These are phyloP conservation scores for Cyclospora cayetanensis DNA, from an alignment of 169 alveolate species.

Conservation along the genomic window DNA sequence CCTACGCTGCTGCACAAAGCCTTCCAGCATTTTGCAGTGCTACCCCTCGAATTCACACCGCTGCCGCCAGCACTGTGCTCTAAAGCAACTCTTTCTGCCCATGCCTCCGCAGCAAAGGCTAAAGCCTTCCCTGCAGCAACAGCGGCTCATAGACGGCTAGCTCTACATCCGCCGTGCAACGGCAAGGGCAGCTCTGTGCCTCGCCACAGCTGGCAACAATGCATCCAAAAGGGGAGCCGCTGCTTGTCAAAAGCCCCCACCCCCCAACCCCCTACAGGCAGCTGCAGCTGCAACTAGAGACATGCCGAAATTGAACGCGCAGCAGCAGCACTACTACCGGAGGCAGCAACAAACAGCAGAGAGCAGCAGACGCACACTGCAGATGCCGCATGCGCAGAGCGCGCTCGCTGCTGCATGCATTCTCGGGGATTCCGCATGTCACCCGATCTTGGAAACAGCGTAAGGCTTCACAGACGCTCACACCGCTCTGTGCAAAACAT, in stretches of 20 bases:
- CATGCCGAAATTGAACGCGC: background rate
- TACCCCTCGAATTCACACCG: background rate
- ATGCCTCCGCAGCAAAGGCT: background rate
- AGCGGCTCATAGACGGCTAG: too few relatives aligned
- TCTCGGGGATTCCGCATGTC: background rate
- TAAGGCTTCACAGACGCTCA: slow-evolving; percentile 37
- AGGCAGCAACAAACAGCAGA: background rate
- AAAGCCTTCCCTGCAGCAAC: slow-evolving; percentile 37
- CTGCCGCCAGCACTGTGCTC: background rate
- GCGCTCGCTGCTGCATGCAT: slow-evolving; percentile 35
- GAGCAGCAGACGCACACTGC: background rate
- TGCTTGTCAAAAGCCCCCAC: too few relatives aligned
- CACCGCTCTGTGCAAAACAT: slow-evolving; percentile 62
- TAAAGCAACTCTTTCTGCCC: background rate
- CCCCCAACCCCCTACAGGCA: too few relatives aligned
- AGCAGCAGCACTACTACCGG: slow-evolving; percentile 9
- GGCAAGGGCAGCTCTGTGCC: too few relatives aligned
- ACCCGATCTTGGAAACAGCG: background rate
- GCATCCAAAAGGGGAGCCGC: too few relatives aligned
- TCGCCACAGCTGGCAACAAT: too few relatives aligned
- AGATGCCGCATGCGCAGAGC: background rate
- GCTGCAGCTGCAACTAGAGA: background rate
- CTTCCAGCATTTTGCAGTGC: background rate
- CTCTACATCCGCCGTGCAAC: too few relatives aligned
- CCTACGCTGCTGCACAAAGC: slow-evolving; percentile 41